Evolutionary conservation across 768 basidiomycete genomes (phyloP), one percentile per base, ranked within the genome.

Genomic region (Tremella mesenterica): DNA sequence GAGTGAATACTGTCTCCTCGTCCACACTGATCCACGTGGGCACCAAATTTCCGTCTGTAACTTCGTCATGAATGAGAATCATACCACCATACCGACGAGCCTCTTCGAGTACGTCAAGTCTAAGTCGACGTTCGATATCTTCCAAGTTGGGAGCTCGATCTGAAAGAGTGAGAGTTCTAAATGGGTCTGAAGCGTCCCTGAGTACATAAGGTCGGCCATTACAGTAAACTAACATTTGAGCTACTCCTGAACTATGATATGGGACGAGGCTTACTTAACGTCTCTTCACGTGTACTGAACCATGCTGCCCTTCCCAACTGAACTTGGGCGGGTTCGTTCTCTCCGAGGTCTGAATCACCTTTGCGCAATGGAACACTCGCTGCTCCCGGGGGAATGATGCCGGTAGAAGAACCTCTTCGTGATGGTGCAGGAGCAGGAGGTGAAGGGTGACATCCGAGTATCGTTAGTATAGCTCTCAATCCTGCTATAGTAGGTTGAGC

Each of bases 211-310:
- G 90, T 41, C 89, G 56, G 25, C 72, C 69, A 36, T 68, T 69
- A 46, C 72, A 67, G 59, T 54, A 59, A 8, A 64, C 55, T 61
- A 36, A 18, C 38, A 1, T 25, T 57, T n/a, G n/a, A n/a, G n/a
- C 44, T 60, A 44, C 45, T 13, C 28, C 21, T 53, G 39, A 23
- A 21, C 23, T 25, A 26, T 30, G 8, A 2, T 23, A 16, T 13
- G 14, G 45, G 33, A 20, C 6, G 14, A 5, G 20, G 77, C 83
- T 56, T 72, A 89, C 90, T 82, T 48, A 93, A 82, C 3, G 92
- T 91, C 69, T 97, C 95, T 73, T 99, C 95, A 61, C 95, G 80
- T 12, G 93, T 95, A 26, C 86, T 95, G 73, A 97, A 89, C 90
- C 91, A 99, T 26, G 93, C 61, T 31, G 56, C 59, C 41, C 52